Conservation (phyloP, 495 filamentous ascomycete species). For the Cairneyella variabilis region DNA sequence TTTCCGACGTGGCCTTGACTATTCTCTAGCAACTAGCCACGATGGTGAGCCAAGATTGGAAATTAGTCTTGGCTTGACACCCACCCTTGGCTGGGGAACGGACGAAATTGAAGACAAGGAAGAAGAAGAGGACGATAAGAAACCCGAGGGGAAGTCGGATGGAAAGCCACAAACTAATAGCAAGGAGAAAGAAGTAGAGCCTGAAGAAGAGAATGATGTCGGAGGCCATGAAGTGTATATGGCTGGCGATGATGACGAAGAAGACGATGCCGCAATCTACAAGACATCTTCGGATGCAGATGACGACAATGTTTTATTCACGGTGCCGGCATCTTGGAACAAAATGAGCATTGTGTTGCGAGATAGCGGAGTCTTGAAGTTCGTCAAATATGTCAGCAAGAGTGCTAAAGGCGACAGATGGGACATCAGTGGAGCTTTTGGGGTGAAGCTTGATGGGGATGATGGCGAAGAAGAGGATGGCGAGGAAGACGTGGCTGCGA, state of each 20-base stretch:
- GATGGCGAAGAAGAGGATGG: conserved; percentile 37
- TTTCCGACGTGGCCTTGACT: conserved; percentile 85
- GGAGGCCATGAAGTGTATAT: conserved; percentile 93
- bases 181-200: conserved; percentile 23
- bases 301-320: conserved; percentile 89
- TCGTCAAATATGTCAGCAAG: conserved; percentile 92
- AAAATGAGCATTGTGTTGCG: conserved; percentile 82
- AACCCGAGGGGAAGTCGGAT: conserved; percentile 29
- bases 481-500: conserved; percentile 16
- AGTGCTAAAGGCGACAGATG: conserved; percentile 84
- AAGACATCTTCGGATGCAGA: conserved; percentile 62
- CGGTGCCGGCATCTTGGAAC: conserved; percentile 85
- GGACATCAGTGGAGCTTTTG: conserved; percentile 75
- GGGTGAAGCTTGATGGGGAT: conserved; percentile 41
- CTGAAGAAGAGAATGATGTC: conserved; percentile 49
- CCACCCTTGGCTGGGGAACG: conserved; percentile 76
- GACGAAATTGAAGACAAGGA: conserved; percentile 55
- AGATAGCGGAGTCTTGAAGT: conserved; percentile 80
- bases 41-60: conserved; percentile 82
- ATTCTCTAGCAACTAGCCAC: conserved; percentile 84
- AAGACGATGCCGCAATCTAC: conserved; percentile 80
- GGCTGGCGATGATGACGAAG: conserved; percentile 73
- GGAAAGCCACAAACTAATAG: conserved; percentile 15
- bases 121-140: conserved; percentile 38
- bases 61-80: conserved; percentile 78